Conservation (phyloP, 352 stramenopile species). For the Phytophthora citrophthora region DNA sequence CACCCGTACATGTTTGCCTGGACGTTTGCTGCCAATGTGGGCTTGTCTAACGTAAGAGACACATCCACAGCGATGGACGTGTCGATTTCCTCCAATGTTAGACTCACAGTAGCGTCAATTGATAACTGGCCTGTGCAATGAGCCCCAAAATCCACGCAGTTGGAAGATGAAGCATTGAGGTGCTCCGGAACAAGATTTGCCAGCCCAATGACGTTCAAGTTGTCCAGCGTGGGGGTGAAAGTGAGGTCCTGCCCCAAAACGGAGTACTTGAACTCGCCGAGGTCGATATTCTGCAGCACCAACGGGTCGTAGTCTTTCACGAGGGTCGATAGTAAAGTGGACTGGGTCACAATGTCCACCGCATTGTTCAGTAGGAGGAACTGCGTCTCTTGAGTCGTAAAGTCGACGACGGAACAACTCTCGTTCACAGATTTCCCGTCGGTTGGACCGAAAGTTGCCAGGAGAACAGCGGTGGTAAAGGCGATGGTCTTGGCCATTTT, state of each 20-base stretch:
- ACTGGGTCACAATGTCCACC: constrained; percentile 23
- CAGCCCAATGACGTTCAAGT: constrained; percentile 48
- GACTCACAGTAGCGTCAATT: constrained; percentile 37
- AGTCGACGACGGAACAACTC: constrained; percentile 46
- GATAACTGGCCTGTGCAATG: constrained; percentile 41
- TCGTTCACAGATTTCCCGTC: constrained; percentile 5
- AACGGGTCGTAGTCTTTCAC: constrained; percentile 45
- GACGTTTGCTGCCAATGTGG: constrained; percentile 28
- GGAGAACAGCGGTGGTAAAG: neutral
- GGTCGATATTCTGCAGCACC: constrained; percentile 43
- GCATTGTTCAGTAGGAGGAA: constrained; percentile 55
- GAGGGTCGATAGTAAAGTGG: constrained; percentile 24
- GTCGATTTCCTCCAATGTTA: constrained; percentile 54
- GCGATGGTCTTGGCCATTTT: constrained; percentile 16
- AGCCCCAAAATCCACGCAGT: constrained; percentile 44
- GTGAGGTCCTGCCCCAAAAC: constrained; percentile 53
- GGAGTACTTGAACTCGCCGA: constrained; percentile 48
- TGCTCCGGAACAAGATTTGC: constrained; percentile 42
- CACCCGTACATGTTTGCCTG: constrained; percentile 45
- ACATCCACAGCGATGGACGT: constrained; percentile 40
- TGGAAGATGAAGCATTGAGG: constrained; percentile 44
- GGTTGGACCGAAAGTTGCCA: constrained; percentile 1
- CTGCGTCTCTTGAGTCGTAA: constrained; percentile 44
- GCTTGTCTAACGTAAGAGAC: constrained; percentile 40
- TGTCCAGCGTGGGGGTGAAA: constrained; percentile 52